Percentiles rank a stretch among this genome's conserved stretches.
phyloP scores from a whole-genome alignment of 768 basidiomycete genomes.

The Tricholoma sp. region DNA sequence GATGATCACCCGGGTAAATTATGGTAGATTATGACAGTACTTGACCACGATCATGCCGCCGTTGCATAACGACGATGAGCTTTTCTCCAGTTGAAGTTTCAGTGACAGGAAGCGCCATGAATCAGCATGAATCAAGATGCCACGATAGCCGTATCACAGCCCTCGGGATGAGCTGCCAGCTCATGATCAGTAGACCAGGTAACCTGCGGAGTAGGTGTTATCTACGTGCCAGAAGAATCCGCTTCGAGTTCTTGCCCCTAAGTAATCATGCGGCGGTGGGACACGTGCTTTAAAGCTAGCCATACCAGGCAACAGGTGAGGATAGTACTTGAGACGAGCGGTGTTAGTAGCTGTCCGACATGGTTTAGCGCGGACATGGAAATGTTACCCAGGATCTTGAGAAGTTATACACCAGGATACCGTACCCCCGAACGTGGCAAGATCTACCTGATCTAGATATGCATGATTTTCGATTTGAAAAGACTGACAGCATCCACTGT shows the following conservation, averaged over 20 bases:
- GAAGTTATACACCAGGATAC: background rate
- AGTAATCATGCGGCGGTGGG: background rate
- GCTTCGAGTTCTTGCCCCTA: background rate
- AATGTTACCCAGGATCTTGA: background rate
- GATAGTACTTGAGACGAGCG: background rate
- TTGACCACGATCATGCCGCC: background rate
- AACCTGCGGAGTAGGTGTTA: background rate
- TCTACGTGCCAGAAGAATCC: background rate
- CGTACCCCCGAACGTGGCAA: background rate
- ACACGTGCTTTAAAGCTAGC: background rate
- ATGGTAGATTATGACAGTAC: background rate
- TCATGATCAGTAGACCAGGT: background rate
- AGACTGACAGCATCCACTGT: background rate
- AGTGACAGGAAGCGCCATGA: background rate
- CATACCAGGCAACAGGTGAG: background rate
- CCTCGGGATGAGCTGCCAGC: background rate
- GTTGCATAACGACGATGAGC: background rate
- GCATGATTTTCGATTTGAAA: background rate
- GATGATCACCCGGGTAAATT: background rate
- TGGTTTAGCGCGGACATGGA: background rate
- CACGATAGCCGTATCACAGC: background rate
- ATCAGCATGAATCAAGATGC: background rate
- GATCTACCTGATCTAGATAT: background rate
- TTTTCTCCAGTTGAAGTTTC: background rate
- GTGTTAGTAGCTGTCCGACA: background rate